Conservation (phyloP, 2,329 filamentous ascomycete genomes). For the Fusarium goolgardi region DNA sequence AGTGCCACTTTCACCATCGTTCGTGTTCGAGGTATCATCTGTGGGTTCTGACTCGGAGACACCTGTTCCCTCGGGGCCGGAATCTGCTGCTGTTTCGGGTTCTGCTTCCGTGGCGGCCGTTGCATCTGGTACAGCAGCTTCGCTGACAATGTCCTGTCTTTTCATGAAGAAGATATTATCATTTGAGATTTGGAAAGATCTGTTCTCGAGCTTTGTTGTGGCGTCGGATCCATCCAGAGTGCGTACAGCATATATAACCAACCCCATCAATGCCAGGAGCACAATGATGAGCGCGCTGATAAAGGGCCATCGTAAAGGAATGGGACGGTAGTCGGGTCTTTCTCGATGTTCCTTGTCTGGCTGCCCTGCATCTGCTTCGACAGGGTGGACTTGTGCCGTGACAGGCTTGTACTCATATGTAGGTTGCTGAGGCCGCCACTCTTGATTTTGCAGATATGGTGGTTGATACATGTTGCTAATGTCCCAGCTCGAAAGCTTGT, state of each 20-base stretch:
- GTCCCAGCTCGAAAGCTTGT: neutral
- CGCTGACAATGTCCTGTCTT: constrained; percentile 17
- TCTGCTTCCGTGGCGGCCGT: constrained; percentile 7
- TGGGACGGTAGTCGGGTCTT: constrained; percentile 37
- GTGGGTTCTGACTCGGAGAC: constrained; percentile 1
- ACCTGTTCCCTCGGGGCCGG: neutral
- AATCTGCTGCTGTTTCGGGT: neutral
- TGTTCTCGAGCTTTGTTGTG: constrained; percentile 26
- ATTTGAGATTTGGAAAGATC: constrained; percentile 2
- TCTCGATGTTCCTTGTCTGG: constrained; percentile 12
- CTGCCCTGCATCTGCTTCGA: constrained; percentile 11
- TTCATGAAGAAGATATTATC: constrained; percentile 12
- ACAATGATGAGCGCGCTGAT: constrained; percentile 25
- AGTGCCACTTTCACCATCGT: constrained; percentile 4
- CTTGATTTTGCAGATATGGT: constrained; percentile 12
- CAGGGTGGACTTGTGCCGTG: constrained; percentile 12
- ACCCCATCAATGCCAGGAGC: constrained; percentile 21
- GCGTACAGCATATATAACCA: constrained; percentile 22
- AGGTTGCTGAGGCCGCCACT: constrained; percentile 8
- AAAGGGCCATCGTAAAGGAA: constrained; percentile 35
- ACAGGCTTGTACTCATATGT: constrained; percentile 33
- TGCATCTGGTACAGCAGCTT: constrained; percentile 1
- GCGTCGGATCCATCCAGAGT: constrained; percentile 20
- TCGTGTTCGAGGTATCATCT: neutral
- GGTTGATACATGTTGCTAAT: constrained; percentile 25